These are phyloP conservation scores for Zangia roseola DNA, from an alignment of 768 basidiomycete species.

Conservation along the genomic window DNA sequence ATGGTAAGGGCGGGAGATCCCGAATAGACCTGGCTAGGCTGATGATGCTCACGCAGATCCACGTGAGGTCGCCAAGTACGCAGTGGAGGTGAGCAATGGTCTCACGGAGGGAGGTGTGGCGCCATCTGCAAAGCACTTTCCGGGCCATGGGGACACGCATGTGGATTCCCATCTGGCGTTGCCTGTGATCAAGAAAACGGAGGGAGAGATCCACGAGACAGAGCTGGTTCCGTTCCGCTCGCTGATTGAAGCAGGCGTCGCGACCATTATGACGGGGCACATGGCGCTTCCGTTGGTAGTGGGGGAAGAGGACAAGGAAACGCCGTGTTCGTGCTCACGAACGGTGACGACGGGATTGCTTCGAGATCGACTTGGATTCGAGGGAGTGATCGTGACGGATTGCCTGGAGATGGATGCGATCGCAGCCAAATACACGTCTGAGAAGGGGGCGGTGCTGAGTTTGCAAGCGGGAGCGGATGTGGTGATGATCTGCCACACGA, in stretches of 20 bases:
- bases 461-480: conserved; percentile 66
- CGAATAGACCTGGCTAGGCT: neutral
- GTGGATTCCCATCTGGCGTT: conserved; percentile 69
- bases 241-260: conserved; percentile 41
- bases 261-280: conserved; percentile 72
- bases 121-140: conserved; percentile 69
- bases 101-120: conserved; percentile 51
- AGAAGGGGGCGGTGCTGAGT: conserved; percentile 50
- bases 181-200: conserved; percentile 55
- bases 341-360: conserved; percentile 52
- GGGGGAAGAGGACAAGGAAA: conserved; percentile 39
- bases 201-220: conserved; percentile 38
- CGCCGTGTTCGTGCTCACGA: conserved; percentile 58
- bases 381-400: conserved; percentile 67
- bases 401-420: conserved; percentile 79
- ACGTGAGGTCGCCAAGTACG: conserved; percentile 46
- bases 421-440: conserved; percentile 37
- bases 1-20: conserved; percentile 39
- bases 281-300: conserved; percentile 65
- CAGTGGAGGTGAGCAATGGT: conserved; percentile 46
- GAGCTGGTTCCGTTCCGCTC: conserved; percentile 61
- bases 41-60: conserved; percentile 43
- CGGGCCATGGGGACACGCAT: conserved; percentile 72
- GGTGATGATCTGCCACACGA: conserved; percentile 73
- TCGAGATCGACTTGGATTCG: conserved; percentile 48